phyloP scores from a whole-genome alignment of 2,329 filamentous ascomycete genomes.

The Juglanconis sp. region DNA sequence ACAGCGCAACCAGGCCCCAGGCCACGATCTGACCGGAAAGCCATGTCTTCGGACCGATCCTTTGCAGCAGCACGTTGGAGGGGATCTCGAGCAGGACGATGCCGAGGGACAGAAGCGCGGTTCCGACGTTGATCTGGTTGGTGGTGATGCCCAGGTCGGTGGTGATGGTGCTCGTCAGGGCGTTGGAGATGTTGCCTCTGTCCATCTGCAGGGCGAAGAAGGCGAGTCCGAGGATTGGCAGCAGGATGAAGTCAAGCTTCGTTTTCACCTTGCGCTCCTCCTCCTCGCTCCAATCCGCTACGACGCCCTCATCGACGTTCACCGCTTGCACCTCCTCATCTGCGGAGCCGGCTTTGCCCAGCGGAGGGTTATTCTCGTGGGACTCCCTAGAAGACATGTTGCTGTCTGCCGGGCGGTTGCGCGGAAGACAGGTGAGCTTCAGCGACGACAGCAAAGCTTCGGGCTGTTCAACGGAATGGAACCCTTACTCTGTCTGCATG shows the following conservation, averaged over 20 bases:
- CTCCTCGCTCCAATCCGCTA: not conserved
- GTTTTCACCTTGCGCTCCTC: not conserved
- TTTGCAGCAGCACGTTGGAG: constrained; percentile 38
- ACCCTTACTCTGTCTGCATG: not conserved
- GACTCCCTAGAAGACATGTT: not conserved
- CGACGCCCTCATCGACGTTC: not conserved
- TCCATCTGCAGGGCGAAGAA: constrained; percentile 42
- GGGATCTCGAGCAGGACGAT: constrained; percentile 47
- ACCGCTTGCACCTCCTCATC: not conserved
- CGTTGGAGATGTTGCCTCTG: constrained; percentile 40
- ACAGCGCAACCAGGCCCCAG: constrained; percentile 38
- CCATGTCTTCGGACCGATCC: constrained; percentile 33
- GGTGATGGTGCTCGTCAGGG: constrained; percentile 46
- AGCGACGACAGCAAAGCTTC: not conserved
- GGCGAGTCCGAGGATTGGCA: constrained; percentile 43
- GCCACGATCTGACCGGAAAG: constrained; percentile 32
- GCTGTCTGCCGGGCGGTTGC: not conserved
- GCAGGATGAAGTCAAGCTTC: constrained; percentile 43
- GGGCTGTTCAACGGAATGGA: not conserved
- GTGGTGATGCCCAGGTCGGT: constrained; percentile 47
- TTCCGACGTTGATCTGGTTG: constrained; percentile 50
- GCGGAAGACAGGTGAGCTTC: not conserved
- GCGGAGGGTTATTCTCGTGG: not conserved
- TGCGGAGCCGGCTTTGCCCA: not conserved
- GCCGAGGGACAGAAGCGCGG: constrained; percentile 46